Base-by-base conservation (phyloP, 73 alveolate genomes). In the Effrenium voratum region DNA sequence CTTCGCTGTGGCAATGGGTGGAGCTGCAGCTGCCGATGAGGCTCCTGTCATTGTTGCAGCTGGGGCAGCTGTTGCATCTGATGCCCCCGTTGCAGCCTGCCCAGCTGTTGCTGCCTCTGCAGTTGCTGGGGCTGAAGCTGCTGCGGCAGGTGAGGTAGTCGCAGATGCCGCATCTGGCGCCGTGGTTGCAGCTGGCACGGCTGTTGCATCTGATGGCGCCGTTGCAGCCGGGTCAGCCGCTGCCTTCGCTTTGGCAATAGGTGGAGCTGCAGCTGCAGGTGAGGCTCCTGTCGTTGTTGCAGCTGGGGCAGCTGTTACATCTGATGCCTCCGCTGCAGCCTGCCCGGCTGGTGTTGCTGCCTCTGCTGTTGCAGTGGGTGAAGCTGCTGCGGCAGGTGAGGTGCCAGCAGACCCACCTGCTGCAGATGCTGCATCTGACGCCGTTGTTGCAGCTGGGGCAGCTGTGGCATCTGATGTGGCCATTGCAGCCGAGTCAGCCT, bases 391-490 rank as follows among this genome's bases (percentile, higher is more conserved):
- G 34, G 59, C 88, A 12, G 88, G 63, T 77, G 88, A 3, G 22
- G 84, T 68, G 40, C n/a, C n/a, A n/a, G n/a, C n/a, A n/a, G n/a
- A n/a, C n/a, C n/a, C n/a, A n/a, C n/a, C n/a, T n/a, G 45, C 47
- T 32, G 72, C 80, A 12, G 80, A 12, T 66, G 80, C 80, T 66
- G 72, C 91, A 46, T 38, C 91, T 1, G 72, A 44, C 10, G 92
- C 73, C 0, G 70, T 72, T 50, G 93, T 24, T 55, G 70, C 70
- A 15, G 70, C 70, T 55, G 70, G 32, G 13, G 70, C 70, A 15
- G 70, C 70, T 55, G 70, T 24, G 13, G 70, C 70, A 15, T 13
- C 70, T 55, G 70, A 13, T 55, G 70, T 24, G 13, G 70, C 70
- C 24, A 24, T 24, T 55, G 70, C n/a, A 10, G 52, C 93, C 28